A percentile compares a stretch with the other conserved stretches of the same genome.
These are phyloP conservation scores for Aspergillus affinis DNA, from an alignment of 495 filamentous ascomycete species.

Conservation along the genomic window DNA sequence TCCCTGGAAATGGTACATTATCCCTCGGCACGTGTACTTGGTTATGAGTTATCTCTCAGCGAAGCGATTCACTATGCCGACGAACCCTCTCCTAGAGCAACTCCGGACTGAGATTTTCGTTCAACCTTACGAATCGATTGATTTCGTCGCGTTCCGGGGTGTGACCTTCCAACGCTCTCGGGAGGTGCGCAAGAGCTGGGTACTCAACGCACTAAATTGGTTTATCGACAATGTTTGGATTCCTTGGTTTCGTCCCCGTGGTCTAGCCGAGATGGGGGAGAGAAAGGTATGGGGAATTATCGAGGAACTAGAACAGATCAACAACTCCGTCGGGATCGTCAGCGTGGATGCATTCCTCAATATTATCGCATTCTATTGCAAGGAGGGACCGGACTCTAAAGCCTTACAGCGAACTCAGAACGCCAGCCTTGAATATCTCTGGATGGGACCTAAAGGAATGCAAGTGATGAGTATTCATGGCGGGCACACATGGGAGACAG, in stretches of 20 bases:
- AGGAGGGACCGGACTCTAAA: not conserved
- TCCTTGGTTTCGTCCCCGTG: conserved; percentile 8
- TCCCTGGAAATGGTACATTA: conserved; percentile 15
- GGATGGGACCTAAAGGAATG: conserved; percentile 2
- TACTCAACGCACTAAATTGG: conserved; percentile 56
- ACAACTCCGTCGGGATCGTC: not conserved
- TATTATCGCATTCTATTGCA: not conserved
- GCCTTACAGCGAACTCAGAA: not conserved
- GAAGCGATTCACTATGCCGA: conserved; percentile 7
- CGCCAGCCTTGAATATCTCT: conserved; percentile 7
- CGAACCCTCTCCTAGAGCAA: conserved; percentile 9
- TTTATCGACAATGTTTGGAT: conserved; percentile 30
- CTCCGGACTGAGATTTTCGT: conserved; percentile 12
- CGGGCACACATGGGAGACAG: conserved; percentile 1
- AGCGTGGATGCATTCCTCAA: not conserved
- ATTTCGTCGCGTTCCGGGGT: conserved; percentile 2
- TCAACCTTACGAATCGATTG: not conserved
- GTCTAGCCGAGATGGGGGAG: not conserved
- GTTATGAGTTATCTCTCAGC: conserved; percentile 14
- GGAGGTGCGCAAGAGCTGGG: conserved; percentile 9
- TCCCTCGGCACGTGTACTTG: conserved; percentile 14
- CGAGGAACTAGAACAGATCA: conserved; percentile 1
- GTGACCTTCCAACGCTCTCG: not conserved
- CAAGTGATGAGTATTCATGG: not conserved
- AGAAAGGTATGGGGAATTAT: conserved; percentile 4